Conservation (phyloP, 2,329 filamentous ascomycete genomes). For the Paecilomyces dactylethromorphus region DNA sequence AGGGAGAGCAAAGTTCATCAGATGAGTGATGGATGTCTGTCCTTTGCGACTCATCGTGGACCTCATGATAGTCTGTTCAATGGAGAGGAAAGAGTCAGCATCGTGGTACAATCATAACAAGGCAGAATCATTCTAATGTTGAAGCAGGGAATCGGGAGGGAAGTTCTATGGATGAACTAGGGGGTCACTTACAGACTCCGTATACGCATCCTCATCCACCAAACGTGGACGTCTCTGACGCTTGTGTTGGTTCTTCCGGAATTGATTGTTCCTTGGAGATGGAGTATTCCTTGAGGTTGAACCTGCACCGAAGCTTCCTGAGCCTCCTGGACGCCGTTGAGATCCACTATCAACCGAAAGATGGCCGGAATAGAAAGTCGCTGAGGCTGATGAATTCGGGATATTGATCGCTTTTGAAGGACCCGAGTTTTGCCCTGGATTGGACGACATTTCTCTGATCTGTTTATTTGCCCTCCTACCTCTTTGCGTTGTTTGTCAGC, state of each 20-base stretch:
- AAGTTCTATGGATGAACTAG: background rate
- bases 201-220: conserved; percentile 81
- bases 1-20: conserved; percentile 84
- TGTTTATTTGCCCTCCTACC: background rate
- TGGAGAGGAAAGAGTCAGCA: conserved; percentile 7
- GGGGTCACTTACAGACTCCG: conserved; percentile 58
- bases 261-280: conserved; percentile 63
- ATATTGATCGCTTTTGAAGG: conserved; percentile 35
- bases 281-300: conserved; percentile 29
- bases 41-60: conserved; percentile 69
- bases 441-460: conserved; percentile 34
- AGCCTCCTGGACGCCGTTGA: conserved; percentile 35
- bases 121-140: background rate
- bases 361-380: conserved; percentile 25
- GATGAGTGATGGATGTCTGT: conserved; percentile 92
- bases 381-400: conserved; percentile 22
- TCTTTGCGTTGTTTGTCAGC: conserved; percentile 1
- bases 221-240: conserved; percentile 67
- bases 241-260: conserved; percentile 74
- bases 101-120: conserved; percentile 1
- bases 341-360: conserved; percentile 24
- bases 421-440: conserved; percentile 26
- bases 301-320: conserved; percentile 35
- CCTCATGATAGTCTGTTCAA: conserved; percentile 52
- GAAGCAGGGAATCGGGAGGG: background rate